These are phyloP conservation scores for Fusarium irregulare DNA, from an alignment of 2,329 filamentous ascomycete genomes.

Conservation along the genomic window DNA sequence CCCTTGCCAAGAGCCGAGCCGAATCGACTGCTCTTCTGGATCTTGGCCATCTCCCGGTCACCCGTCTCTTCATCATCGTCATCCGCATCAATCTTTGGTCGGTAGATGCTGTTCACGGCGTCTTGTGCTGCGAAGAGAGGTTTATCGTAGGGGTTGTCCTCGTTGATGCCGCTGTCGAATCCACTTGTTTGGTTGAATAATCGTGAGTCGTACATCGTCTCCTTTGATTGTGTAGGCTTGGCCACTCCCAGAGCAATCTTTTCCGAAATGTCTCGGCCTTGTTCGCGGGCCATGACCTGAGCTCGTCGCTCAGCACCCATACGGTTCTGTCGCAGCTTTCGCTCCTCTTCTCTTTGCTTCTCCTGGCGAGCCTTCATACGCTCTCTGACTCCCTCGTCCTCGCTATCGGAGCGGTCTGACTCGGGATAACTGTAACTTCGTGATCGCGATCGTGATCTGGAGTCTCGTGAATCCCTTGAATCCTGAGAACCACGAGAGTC, in stretches of 20 bases:
- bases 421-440: slow-evolving; percentile 65
- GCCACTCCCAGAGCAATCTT: slow-evolving; percentile 95
- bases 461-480: slow-evolving; percentile 55
- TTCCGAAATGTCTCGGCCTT: slow-evolving; percentile 96
- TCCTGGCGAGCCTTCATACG: slow-evolving; percentile 83
- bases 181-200: slow-evolving; percentile 95
- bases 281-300: slow-evolving; percentile 92
- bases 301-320: slow-evolving; percentile 95
- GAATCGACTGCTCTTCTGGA: slow-evolving; percentile 86
- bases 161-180: slow-evolving; percentile 93
- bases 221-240: slow-evolving; percentile 90
- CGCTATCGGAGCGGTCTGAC: slow-evolving; percentile 63
- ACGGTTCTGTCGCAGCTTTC: slow-evolving; percentile 89
- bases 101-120: slow-evolving; percentile 93
- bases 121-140: slow-evolving; percentile 96
- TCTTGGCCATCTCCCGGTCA: slow-evolving; percentile 85
- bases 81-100: slow-evolving; percentile 78
- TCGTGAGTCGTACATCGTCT: slow-evolving; percentile 96
- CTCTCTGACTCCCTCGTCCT: slow-evolving; percentile 78
- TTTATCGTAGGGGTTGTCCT: slow-evolving; percentile 97
- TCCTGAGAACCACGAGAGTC: slow-evolving; percentile 53
- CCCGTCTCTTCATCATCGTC: slow-evolving; percentile 84
- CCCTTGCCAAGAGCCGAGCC: slow-evolving; percentile 87
- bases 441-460: slow-evolving; percentile 54
- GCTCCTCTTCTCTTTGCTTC: slow-evolving; percentile 82